phyloP scores from a whole-genome alignment of 164 flowering plant genomes.

The Berberis vulgaris region DNA sequence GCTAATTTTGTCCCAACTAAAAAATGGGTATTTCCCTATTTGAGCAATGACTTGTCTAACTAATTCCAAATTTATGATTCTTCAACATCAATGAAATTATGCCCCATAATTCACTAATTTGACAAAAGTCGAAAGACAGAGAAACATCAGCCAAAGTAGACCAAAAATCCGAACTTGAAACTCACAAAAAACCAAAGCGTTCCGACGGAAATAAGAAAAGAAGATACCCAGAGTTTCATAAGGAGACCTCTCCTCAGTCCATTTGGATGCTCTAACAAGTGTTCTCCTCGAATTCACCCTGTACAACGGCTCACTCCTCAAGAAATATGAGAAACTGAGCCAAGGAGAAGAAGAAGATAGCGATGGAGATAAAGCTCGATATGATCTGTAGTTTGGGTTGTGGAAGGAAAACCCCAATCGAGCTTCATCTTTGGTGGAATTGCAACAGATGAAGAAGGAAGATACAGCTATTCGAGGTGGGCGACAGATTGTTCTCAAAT shows the following conservation, averaged over 20 bases:
- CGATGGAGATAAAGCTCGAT: conserved; percentile 21
- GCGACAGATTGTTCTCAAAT: conserved; percentile 47
- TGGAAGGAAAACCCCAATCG: conserved; percentile 29
- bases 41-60: too few species aligned
- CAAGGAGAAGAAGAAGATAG: conserved; percentile 16
- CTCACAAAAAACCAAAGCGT: background rate
- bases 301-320: conserved; percentile 20
- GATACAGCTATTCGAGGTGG: conserved; percentile 48
- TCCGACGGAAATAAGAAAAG: background rate
- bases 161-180: background rate
- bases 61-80: too few species aligned
- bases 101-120: too few species aligned
- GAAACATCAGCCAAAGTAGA: too few species aligned
- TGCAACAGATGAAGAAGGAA: conserved; percentile 32
- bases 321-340: conserved; percentile 15
- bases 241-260: conserved; percentile 66
- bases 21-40: too few species aligned
- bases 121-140: too few species aligned
- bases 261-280: conserved; percentile 51
- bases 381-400: conserved; percentile 12
- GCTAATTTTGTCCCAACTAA: too few species aligned
- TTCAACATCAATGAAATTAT: too few species aligned
- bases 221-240: conserved; percentile 67
- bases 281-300: conserved; percentile 47
- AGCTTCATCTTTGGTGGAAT: conserved; percentile 22